Percentiles rank a stretch among this genome's conserved stretches.
Conservation (phyloP, 768 basidiomycete genomes). For the Russula lepida region DNA sequence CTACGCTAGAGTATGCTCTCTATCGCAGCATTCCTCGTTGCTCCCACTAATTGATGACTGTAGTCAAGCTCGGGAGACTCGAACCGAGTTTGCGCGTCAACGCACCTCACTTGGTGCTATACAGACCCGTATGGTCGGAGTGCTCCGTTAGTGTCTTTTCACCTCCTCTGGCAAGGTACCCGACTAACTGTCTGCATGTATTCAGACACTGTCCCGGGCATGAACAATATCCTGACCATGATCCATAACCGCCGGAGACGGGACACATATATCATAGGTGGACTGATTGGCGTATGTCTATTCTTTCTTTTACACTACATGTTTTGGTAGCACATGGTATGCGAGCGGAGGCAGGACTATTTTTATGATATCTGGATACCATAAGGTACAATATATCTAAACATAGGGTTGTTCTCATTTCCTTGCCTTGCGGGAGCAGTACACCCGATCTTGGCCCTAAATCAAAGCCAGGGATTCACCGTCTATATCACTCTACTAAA, state of each 20-base stretch:
- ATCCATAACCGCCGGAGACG: slow-evolving; percentile 85
- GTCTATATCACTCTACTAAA: slow-evolving; percentile 8
- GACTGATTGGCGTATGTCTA: slow-evolving; percentile 79
- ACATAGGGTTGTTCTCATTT: not conserved
- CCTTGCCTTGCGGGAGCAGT: not conserved
- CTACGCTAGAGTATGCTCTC: slow-evolving; percentile 65
- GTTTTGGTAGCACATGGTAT: slow-evolving; percentile 23
- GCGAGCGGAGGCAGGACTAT: too few relatives aligned
- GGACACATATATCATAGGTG: slow-evolving; percentile 83
- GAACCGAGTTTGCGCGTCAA: slow-evolving; percentile 85
- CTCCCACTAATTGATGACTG: not conserved
- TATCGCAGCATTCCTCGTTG: not conserved
- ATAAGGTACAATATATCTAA: slow-evolving; percentile 2
- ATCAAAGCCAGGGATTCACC: not conserved
- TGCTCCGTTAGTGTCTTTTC: slow-evolving; percentile 49
- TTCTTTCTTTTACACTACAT: slow-evolving; percentile 51
- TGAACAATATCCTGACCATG: slow-evolving; percentile 85
- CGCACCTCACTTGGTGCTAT: slow-evolving; percentile 66
- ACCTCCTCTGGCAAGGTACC: not conserved
- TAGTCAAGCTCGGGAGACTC: slow-evolving; percentile 96
- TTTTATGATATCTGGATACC: slow-evolving; percentile 10
- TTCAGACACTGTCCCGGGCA: slow-evolving; percentile 83
- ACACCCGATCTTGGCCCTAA: not conserved
- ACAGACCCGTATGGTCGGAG: slow-evolving; percentile 74
- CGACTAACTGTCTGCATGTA: not conserved